phyloP scores from a whole-genome alignment of 1,284 basidiomycete species.

The Tilletia setariae region DNA sequence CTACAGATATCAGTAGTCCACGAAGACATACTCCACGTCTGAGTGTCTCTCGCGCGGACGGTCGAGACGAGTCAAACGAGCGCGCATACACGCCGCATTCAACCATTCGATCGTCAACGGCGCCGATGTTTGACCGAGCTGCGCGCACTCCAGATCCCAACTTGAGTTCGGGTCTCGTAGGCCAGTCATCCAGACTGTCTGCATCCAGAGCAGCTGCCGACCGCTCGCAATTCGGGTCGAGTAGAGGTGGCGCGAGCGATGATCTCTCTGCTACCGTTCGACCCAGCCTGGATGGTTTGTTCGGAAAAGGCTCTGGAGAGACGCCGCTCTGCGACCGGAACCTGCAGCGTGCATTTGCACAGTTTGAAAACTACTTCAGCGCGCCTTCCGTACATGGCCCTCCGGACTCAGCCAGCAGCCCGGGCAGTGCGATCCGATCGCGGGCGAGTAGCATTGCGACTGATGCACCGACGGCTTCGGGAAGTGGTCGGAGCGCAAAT shows the following conservation, averaged over 20 bases:
- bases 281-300: conserved; percentile 1
- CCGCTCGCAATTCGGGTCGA: background rate
- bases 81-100: background rate
- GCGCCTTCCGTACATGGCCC: background rate
- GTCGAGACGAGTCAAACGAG: background rate
- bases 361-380: conserved; percentile 11
- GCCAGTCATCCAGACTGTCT: background rate
- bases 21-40: conserved; percentile 3
- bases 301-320: background rate
- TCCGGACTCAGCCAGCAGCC: background rate
- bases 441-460: conserved; percentile 11
- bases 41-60: background rate
- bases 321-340: conserved; percentile 10
- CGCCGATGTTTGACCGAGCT: background rate
- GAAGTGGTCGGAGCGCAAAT: background rate
- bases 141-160: conserved; percentile 5
- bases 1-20: too few species aligned
- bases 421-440: conserved; percentile 8
- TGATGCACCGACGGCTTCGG: background rate
- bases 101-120: background rate
- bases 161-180: background rate
- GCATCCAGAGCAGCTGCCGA: background rate
- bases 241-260: background rate
- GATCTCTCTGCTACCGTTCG: conserved; percentile 9
- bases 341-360: conserved; percentile 8